Conservation (phyloP, 2,329 filamentous ascomycete genomes). For the Calonectria henricotiae region DNA sequence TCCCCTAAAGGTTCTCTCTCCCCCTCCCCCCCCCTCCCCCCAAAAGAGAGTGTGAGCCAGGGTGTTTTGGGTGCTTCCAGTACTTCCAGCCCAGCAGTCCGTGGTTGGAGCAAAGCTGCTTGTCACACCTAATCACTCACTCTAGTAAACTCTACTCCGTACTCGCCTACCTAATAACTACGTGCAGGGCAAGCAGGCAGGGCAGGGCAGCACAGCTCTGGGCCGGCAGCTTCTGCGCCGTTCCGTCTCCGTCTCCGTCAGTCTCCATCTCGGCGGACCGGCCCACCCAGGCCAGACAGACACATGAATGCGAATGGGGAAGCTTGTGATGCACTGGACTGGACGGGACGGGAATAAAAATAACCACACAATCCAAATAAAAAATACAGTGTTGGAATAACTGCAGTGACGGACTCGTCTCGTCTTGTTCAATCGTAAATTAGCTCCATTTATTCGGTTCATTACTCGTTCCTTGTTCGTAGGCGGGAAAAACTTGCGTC, state of each 20-base stretch:
- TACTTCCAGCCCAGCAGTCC: conserved; percentile 5
- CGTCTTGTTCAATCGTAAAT: no score
- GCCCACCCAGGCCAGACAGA: background rate
- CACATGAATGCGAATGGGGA: no score
- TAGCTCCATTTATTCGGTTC: no score
- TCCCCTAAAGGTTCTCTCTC: background rate
- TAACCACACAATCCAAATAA: no score
- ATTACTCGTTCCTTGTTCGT: background rate
- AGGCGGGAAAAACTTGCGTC: background rate
- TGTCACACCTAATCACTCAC: conserved; percentile 21
- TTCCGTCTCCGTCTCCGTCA: conserved; percentile 24
- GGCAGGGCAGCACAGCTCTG: background rate
- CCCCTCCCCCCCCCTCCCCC: no score
- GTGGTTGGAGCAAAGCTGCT: conserved; percentile 3
- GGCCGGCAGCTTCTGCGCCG: conserved; percentile 10
- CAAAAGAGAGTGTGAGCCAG: conserved; percentile 12
- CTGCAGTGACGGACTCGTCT: no score
- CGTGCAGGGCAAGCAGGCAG: background rate
- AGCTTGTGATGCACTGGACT: no score
- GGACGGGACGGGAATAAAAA: no score
- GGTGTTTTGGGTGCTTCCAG: conserved; percentile 18
- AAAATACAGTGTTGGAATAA: no score
- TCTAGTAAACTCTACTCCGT: background rate
- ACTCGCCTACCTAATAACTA: conserved; percentile 33
- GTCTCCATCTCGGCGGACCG: conserved; percentile 17